Evolutionary conservation across 768 basidiomycete genomes (phyloP).

Genomic region (Boletus vinaceobasis): DNA sequence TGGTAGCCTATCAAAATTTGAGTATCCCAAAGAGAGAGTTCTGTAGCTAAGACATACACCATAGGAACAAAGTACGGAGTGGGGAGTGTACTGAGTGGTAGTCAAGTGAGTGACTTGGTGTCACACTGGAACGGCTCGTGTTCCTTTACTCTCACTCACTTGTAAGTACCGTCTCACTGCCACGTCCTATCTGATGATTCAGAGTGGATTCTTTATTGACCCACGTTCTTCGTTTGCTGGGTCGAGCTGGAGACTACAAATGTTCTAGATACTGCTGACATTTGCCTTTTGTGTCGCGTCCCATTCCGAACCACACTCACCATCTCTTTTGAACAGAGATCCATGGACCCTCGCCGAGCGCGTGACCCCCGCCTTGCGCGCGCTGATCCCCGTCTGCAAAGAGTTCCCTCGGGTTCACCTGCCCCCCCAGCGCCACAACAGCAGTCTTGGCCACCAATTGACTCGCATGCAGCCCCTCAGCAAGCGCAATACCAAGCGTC

Average conservation of each 20-base stretch:
- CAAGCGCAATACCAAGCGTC: constrained; percentile 17
- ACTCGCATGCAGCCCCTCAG: constrained; percentile 11
- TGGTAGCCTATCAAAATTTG: constrained; percentile 1
- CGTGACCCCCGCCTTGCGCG: constrained; percentile 80
- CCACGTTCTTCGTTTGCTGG: constrained; percentile 46
- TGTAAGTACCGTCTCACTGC: constrained; percentile 20
- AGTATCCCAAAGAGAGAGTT: neutral
- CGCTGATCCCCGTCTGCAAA: constrained; percentile 62
- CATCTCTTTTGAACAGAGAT: constrained; percentile 10
- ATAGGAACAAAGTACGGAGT: too few relatives aligned
- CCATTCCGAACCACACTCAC: constrained; percentile 15
- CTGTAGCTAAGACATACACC: constrained; percentile 7
- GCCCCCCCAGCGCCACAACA: constrained; percentile 24
- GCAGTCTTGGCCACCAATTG: constrained; percentile 24
- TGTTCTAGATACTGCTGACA: constrained; percentile 96
- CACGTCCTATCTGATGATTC: constrained; percentile 61
- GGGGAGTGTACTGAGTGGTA: too few relatives aligned
- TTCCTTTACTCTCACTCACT: neutral
- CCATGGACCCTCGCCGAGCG: constrained; percentile 77
- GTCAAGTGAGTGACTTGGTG: constrained; percentile 14
- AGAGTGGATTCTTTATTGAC: constrained; percentile 90
- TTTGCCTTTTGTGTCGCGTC: constrained; percentile 20
- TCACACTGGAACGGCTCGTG: constrained; percentile 5
- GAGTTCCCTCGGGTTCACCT: constrained; percentile 39
- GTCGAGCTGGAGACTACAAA: constrained; percentile 71